These are phyloP conservation scores for Exophiala oligosperma DNA, from an alignment of 2,329 filamentous ascomycete genomes.

Conservation along the genomic window DNA sequence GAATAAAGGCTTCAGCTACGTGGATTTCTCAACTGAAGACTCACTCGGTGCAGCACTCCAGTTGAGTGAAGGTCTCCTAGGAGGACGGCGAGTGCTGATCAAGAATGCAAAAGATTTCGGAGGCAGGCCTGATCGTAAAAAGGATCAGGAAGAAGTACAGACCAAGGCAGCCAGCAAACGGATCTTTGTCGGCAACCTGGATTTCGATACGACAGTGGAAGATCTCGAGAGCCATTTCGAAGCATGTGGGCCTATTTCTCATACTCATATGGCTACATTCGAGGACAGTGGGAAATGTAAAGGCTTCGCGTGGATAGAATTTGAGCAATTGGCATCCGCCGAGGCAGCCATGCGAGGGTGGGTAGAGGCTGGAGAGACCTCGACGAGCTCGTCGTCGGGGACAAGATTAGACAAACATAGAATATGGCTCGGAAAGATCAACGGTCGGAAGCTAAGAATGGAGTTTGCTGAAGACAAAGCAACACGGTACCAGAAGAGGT, in stretches of 20 bases:
- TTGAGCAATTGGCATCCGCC: constrained; percentile 74
- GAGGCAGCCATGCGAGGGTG: constrained; percentile 79
- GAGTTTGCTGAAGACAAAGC: constrained; percentile 93
- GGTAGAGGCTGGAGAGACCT: constrained; percentile 60
- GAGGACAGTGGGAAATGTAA: constrained; percentile 98
- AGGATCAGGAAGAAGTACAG: constrained; percentile 37
- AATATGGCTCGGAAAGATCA: constrained; percentile 83
- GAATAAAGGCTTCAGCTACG: constrained; percentile 95
- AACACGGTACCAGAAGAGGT: constrained; percentile 89
- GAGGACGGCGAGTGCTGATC: constrained; percentile 80
- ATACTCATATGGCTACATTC: constrained; percentile 89
- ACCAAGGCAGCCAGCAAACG: constrained; percentile 71
- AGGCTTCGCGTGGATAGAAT: constrained; percentile 93
- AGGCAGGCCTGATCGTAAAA: constrained; percentile 70
- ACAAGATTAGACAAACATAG: constrained; percentile 59
- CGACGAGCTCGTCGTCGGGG: constrained; percentile 33
- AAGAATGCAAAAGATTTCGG: constrained; percentile 90
- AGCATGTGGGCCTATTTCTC: constrained; percentile 79
- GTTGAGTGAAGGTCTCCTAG: constrained; percentile 79
- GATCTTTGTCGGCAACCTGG: constrained; percentile 88
- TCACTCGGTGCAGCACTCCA: constrained; percentile 75
- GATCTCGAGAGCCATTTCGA: constrained; percentile 77
- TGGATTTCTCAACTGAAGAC: constrained; percentile 75
- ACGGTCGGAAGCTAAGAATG: constrained; percentile 78
- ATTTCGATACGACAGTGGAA: constrained; percentile 79